Conservation (phyloP, 176 grass and related monocot genomes). For the Carex pumila region DNA sequence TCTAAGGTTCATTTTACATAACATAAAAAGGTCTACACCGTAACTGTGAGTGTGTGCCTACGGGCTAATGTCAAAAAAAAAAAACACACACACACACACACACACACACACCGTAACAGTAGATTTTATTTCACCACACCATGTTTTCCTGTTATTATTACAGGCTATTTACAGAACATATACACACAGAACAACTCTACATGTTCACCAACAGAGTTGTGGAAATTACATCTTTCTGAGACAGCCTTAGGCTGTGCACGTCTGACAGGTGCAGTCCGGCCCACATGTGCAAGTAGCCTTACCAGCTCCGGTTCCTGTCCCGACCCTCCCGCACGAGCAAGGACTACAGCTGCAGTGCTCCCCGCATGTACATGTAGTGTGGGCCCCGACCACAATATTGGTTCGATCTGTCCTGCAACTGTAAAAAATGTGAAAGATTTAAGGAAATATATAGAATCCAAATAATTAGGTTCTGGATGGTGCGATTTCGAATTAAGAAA, state of each 20-base stretch:
- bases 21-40: background rate
- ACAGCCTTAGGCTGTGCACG: background rate
- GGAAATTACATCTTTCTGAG: background rate
- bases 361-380: conserved; percentile 6
- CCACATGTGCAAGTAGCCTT: conserved; percentile 6
- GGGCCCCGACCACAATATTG: background rate
- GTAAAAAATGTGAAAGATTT: background rate
- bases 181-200: background rate
- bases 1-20: background rate
- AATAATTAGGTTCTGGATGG: background rate
- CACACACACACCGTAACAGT: too few relatives aligned
- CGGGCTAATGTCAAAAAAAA: too few relatives aligned
- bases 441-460: background rate
- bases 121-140: background rate
- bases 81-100: too few relatives aligned
- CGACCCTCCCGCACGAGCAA: conserved; percentile 16
- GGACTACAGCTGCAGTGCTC: conserved; percentile 25
- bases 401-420: background rate
- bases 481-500: background rate
- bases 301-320: background rate
- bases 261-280: background rate
- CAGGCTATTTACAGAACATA: background rate
- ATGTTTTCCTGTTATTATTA: background rate
- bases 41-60: too few relatives aligned
- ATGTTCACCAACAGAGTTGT: background rate